Percentiles rank a stretch among this genome's conserved stretches.
Conservation (phyloP, 2,329 filamentous ascomycete genomes). For the Neofusicoccum sp. region DNA sequence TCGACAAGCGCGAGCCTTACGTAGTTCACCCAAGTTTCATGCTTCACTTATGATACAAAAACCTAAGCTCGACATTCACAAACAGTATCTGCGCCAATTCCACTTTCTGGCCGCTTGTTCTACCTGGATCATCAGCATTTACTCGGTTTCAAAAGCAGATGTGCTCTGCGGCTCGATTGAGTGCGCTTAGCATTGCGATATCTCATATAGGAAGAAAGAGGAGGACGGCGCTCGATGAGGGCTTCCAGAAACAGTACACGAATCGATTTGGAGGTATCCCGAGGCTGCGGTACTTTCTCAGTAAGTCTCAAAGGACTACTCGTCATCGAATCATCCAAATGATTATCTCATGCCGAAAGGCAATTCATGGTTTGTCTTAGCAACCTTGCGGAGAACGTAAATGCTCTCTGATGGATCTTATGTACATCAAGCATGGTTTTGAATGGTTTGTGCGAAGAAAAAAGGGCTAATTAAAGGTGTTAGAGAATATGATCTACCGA, state of each 20-base stretch:
- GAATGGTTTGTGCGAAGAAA: background rate
- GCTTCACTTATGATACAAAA: slow-evolving; percentile 2
- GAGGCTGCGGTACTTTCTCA: background rate
- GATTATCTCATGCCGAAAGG: background rate
- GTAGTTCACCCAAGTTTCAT: slow-evolving; percentile 9
- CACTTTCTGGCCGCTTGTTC: no score
- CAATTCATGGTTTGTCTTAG: slow-evolving; percentile 10
- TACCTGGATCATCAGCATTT: no score
- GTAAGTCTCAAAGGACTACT: background rate
- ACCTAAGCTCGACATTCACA: no score
- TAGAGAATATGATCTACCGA: no score
- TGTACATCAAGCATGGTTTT: no score
- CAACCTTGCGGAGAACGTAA: background rate
- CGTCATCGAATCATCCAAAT: background rate
- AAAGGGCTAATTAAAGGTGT: background rate
- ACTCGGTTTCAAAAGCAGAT: no score
- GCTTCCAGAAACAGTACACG: no score
- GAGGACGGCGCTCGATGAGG: no score
- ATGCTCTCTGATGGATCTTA: background rate
- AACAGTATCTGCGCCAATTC: no score
- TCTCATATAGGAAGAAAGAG: no score
- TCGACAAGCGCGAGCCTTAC: background rate
- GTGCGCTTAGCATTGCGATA: no score
- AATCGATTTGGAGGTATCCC: background rate
- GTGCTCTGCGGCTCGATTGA: no score